Conservation (phyloP, 352 stramenopile genomes). For the Globisporangium middletonii region DNA sequence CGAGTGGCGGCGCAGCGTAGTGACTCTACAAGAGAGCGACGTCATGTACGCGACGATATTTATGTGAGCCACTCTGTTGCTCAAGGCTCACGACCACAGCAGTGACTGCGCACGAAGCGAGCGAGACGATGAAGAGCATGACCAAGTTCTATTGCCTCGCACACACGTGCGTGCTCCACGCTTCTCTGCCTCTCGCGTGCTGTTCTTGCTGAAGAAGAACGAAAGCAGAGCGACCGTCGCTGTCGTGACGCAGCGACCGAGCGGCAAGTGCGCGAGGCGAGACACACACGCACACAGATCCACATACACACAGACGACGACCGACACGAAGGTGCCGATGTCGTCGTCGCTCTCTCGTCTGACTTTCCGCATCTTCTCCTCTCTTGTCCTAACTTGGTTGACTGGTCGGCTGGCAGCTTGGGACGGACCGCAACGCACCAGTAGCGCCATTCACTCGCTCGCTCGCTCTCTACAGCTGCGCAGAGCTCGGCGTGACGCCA, state of each 20-base stretch:
- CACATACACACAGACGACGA: conserved; percentile 2
- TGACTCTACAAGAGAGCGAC: neutral
- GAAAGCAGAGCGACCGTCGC: neutral
- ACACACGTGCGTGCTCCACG: too few relatives aligned
- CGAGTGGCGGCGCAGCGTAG: neutral
- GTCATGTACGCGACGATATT: neutral
- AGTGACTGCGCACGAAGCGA: too few relatives aligned
- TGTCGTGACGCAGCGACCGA: neutral
- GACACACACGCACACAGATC: conserved; percentile 2
- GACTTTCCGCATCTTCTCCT: neutral
- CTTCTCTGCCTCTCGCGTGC: neutral
- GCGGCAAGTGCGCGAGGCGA: neutral
- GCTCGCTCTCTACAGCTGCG: conserved; percentile 11
- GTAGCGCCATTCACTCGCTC: neutral
- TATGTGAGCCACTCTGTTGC: neutral
- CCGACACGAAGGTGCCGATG: neutral
- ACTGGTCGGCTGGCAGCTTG: neutral
- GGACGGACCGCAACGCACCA: neutral
- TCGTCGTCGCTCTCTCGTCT: neutral
- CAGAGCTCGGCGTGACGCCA: conserved; percentile 10
- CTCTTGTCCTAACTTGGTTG: too few relatives aligned
- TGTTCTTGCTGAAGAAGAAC: neutral
- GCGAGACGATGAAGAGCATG: too few relatives aligned
- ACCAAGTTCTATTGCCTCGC: too few relatives aligned
- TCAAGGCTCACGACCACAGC: neutral